Base-by-base conservation (phyloP, 2,329 filamentous ascomycete species). In the Elsinoe fawcettii region DNA sequence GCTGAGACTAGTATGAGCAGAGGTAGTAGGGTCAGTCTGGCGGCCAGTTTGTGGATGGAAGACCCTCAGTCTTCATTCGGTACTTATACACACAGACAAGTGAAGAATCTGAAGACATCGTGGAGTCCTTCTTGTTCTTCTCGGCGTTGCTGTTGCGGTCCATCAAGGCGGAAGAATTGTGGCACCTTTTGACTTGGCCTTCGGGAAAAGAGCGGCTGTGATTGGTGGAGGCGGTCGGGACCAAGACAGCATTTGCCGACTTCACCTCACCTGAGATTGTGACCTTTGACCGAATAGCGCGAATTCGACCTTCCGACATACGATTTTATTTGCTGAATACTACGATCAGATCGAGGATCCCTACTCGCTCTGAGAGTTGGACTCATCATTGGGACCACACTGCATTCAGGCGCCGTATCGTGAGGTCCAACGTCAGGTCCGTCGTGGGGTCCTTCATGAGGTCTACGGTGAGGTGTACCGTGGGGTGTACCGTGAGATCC, bases 91-190 rank as follows among this genome's bases (percentile, higher is more conserved):
- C 22, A 8, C 8, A 12, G 41, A 46, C 12, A 46, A 30, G 27
- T 30, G 41, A 20, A 46, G 3, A 46, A 23, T 23, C 4, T 3
- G 41, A 14, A n/a, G 18, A 11, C 41, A 46, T 46, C 20, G 4
- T 27, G 41, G 7, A 27, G 20, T 12, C 41, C n/a, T 46, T 20
- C 41, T 23, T 20, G 9, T 46, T 25, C 14, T 16, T 20, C n/a
- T 22, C 12, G 25, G 49, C 20, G 9, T 3, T 53, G 30, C 2
- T 53, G 49, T 36, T n/a, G 20, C 39, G 11, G 32, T 16, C 32
- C 32, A 53, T 37, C 30, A 34, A 53, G 34, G 49, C 49, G 49
- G 49, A 53, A 53, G 20, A 53, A 53, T 53, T 53, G 49, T 53
- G 49, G 49, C 49, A 20, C 49, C 49, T 53, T 9, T 22, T 22